Conservation (phyloP, 108 stramenopile genomes). For the Discostella pseudostelligera region DNA sequence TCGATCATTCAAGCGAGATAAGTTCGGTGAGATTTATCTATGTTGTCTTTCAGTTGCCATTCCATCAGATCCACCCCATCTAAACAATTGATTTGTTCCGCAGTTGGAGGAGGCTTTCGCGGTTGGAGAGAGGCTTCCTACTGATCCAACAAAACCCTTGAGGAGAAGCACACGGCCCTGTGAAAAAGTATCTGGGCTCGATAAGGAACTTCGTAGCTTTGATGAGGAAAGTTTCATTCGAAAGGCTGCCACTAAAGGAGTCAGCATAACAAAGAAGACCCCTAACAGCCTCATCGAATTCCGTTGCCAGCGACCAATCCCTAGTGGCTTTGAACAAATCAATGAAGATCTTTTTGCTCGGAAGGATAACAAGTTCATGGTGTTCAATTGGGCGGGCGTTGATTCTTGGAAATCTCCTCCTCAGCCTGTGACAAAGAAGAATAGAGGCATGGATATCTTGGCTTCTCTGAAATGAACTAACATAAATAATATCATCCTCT, state of each 20-base stretch:
- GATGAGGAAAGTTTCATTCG: conserved; percentile 40
- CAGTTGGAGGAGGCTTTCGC: conserved; percentile 36
- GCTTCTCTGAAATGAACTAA: conserved; percentile 3
- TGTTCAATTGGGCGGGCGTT: conserved; percentile 87
- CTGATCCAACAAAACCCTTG: conserved; percentile 42
- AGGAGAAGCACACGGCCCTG: conserved; percentile 43
- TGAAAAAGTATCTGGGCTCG: conserved; percentile 34
- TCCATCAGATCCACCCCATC: too few species aligned
- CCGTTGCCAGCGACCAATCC: conserved; percentile 42
- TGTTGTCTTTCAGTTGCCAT: too few species aligned
- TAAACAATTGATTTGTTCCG: too few species aligned
- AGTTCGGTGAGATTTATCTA: conserved; percentile 10
- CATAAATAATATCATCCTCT: too few species aligned
- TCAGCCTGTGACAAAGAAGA: conserved; percentile 45
- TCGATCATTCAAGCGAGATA: conserved; percentile 51
- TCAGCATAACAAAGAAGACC: conserved; percentile 31
- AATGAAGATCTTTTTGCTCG: conserved; percentile 83
- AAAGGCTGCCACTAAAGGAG: conserved; percentile 39
- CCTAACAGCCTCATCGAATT: conserved; percentile 48
- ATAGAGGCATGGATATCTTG: conserved; percentile 9
- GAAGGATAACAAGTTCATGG: conserved; percentile 90
- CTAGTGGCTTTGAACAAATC: conserved; percentile 81
- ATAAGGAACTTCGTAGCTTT: conserved; percentile 41
- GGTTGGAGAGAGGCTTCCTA: conserved; percentile 27
- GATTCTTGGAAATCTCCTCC: conserved; percentile 61